These are phyloP conservation scores for Isabelozyma gotoi DNA, from an alignment of 805 yeast genomes.

Conservation along the genomic window DNA sequence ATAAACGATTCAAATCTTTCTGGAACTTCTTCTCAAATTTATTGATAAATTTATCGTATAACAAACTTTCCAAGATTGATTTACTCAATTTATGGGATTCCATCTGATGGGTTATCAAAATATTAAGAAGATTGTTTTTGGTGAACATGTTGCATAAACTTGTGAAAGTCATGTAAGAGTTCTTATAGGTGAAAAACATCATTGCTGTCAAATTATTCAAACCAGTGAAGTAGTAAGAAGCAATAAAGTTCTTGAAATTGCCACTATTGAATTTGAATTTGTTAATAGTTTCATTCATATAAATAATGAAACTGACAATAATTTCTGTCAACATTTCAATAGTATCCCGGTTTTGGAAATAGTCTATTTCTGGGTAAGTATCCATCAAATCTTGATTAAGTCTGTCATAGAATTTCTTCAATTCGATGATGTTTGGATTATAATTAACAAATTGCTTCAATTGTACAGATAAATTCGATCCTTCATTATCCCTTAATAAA, in stretches of 20 bases:
- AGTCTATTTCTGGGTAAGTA: slow-evolving; percentile 19
- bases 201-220: slow-evolving; percentile 41
- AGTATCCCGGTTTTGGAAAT: slow-evolving; percentile 13
- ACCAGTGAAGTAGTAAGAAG: slow-evolving; percentile 30
- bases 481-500: slow-evolving; percentile 3
- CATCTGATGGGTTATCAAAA: neutral
- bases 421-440: slow-evolving; percentile 5
- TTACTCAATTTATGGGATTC: neutral
- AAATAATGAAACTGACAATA: slow-evolving; percentile 28
- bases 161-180: slow-evolving; percentile 34
- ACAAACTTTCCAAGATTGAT: slow-evolving; percentile 3
- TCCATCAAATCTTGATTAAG: slow-evolving; percentile 14
- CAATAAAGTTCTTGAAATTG: slow-evolving; percentile 6
- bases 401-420: slow-evolving; percentile 7
- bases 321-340: slow-evolving; percentile 18
- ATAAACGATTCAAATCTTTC: slow-evolving; percentile 41
- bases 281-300: slow-evolving; percentile 10
- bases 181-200: slow-evolving; percentile 34
- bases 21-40: slow-evolving; percentile 51
- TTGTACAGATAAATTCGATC: slow-evolving; percentile 1
- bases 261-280: slow-evolving; percentile 1
- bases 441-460: slow-evolving; percentile 3
- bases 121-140: neutral
- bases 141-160: slow-evolving; percentile 38
- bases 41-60: slow-evolving; percentile 10